Conservation (phyloP, 129 eudicot species). For the Saussurea involucrata region DNA sequence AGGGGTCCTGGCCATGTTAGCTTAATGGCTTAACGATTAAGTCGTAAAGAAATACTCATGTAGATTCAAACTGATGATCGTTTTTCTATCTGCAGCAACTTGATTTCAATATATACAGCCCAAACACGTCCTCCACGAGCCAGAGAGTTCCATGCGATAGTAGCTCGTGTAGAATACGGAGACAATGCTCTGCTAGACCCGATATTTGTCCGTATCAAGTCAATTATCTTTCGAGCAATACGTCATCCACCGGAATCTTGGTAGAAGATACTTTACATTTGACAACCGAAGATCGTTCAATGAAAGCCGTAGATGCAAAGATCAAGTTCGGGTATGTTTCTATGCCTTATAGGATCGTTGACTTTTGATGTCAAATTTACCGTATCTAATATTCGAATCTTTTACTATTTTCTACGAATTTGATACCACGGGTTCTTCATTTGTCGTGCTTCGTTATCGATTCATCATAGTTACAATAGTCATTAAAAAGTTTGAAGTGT, state of each 20-base stretch:
- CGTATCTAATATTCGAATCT: background rate
- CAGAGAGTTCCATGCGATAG: conserved; percentile 62
- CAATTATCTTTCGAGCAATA: conserved; percentile 57
- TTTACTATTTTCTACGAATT: background rate
- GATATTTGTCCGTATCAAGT: conserved; percentile 74
- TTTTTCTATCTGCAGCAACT: conserved; percentile 43
- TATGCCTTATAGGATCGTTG: background rate
- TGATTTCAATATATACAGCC: conserved; percentile 77
- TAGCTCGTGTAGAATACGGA: conserved; percentile 44
- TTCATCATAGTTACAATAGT: background rate
- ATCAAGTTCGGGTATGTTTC: conserved; percentile 75
- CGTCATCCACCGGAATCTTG: conserved; percentile 76
- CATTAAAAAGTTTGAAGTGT: background rate
- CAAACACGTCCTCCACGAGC: conserved; percentile 64
- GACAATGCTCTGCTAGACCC: conserved; percentile 42
- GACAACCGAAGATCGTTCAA: conserved; percentile 39
- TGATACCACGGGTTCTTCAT: background rate
- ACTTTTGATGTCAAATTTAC: conserved; percentile 5
- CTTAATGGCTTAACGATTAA: no score
- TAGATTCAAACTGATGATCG: background rate
- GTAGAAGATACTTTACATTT: conserved; percentile 81
- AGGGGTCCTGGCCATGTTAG: no score
- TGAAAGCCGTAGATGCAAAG: conserved; percentile 48
- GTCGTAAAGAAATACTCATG: no score
- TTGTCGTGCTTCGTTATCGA: background rate